These are phyloP conservation scores for Aureobasidium sp. DNA, from an alignment of 2,329 filamentous ascomycete species.

Conservation along the genomic window DNA sequence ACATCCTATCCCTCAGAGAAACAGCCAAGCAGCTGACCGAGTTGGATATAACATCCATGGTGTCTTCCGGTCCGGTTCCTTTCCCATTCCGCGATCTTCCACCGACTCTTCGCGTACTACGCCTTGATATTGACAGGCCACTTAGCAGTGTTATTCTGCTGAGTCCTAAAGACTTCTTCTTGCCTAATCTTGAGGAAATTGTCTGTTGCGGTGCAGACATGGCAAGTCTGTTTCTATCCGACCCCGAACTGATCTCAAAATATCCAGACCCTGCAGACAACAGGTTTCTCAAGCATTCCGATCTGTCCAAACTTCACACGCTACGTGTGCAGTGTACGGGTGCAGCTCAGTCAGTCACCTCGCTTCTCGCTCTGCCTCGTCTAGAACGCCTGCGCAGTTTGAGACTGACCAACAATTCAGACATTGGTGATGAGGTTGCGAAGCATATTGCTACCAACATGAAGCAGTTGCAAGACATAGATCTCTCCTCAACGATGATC, in stretches of 20 bases:
- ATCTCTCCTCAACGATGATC: constrained; percentile 31
- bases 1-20: not conserved
- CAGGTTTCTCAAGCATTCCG: not conserved
- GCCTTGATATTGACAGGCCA: not conserved
- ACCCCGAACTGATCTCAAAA: not conserved
- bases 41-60: not conserved
- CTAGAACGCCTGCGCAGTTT: constrained; percentile 7
- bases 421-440: constrained; percentile 6
- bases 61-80: not conserved
- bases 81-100: constrained; percentile 2
- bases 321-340: constrained; percentile 1
- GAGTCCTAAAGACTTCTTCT: not conserved
- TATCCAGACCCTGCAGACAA: constrained; percentile 2
- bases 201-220: constrained; percentile 4
- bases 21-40: not conserved
- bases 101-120: not conserved
- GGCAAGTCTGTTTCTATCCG: not conserved
- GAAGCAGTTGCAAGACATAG: constrained; percentile 22
- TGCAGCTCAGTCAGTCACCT: not conserved
- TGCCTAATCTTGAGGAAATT: constrained; percentile 11
- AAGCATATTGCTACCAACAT: constrained; percentile 8
- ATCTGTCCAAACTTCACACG: not conserved
- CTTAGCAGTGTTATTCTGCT: not conserved
- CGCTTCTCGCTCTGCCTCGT: constrained; percentile 5
- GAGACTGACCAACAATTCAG: not conserved